Percentiles rank a stretch among this genome's conserved stretches.
phyloP scores from a whole-genome alignment of 1,284 basidiomycete genomes.

The Meira nashicola region DNA sequence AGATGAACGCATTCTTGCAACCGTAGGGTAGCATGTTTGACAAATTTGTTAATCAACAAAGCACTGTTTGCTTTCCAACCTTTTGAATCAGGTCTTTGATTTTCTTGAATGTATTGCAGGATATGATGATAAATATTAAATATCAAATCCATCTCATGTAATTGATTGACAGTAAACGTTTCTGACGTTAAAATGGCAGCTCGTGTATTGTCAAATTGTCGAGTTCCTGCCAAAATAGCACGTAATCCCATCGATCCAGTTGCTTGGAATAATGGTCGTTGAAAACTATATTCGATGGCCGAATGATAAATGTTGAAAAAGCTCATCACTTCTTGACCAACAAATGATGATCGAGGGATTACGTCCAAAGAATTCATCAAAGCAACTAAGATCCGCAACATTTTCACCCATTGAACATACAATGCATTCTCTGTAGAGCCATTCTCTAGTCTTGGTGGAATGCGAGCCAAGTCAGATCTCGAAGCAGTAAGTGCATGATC shows the following conservation, averaged over 20 bases:
- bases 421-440: slow-evolving; percentile 69
- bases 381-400: slow-evolving; percentile 73
- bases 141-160: slow-evolving; percentile 54
- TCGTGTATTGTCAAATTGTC: no score
- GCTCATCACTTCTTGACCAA: slow-evolving; percentile 76
- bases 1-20: slow-evolving; percentile 84
- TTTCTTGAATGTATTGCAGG: background rate
- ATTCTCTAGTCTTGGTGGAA: slow-evolving; percentile 55
- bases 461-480: background rate
- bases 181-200: background rate
- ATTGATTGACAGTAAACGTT: slow-evolving; percentile 11
- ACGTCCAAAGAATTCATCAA: slow-evolving; percentile 63
- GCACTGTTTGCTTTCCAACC: background rate
- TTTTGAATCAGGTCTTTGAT: background rate
- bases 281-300: slow-evolving; percentile 63
- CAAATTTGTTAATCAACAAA: slow-evolving; percentile 62
- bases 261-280: background rate
- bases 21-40: slow-evolving; percentile 65
- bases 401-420: slow-evolving; percentile 75
- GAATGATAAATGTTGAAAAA: slow-evolving; percentile 74
- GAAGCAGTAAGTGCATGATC: slow-evolving; percentile 55
- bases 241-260: background rate
- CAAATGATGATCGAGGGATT: slow-evolving; percentile 64
- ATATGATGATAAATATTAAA: slow-evolving; percentile 65
- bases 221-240: no score